Percentiles rank a stretch among this genome's conserved stretches.
Evolutionary conservation across 2,329 filamentous ascomycete genomes (phyloP).

Genomic region (Alternaria rosae): DNA sequence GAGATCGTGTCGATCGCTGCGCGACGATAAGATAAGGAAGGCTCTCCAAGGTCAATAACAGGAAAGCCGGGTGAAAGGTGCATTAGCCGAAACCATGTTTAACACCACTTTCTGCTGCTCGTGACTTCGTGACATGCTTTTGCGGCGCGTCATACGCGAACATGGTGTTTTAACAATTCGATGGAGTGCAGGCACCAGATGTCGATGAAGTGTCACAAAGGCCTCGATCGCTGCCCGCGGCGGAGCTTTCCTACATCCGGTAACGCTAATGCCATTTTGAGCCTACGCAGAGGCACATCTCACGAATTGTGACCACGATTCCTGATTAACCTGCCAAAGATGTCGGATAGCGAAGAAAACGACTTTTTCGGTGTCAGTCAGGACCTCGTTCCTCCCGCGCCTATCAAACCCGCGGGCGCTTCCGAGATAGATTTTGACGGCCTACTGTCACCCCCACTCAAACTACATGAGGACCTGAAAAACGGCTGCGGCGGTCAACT

Average conservation of each 20-base stretch:
- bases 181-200: neutral
- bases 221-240: neutral
- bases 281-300: constrained; percentile 8
- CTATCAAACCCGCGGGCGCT: constrained; percentile 61
- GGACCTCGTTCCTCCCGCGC: constrained; percentile 63
- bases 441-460: constrained; percentile 72
- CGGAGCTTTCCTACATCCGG: constrained; percentile 1
- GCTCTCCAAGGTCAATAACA: neutral
- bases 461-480: constrained; percentile 83
- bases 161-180: neutral
- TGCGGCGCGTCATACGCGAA: neutral
- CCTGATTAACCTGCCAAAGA: constrained; percentile 3
- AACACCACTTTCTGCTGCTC: neutral
- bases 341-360: constrained; percentile 43
- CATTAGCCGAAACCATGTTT: neutral
- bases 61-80: neutral
- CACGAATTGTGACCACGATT: neutral
- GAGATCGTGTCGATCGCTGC: neutral
- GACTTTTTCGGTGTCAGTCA: constrained; percentile 57
- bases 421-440: constrained; percentile 72
- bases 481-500: constrained; percentile 91
- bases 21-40: constrained; percentile 10
- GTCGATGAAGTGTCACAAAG: neutral
- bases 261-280: constrained; percentile 9
- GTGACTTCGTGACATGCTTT: neutral